These are phyloP conservation scores for Collariella sp. DNA, from an alignment of 495 filamentous ascomycete genomes.

Conservation along the genomic window DNA sequence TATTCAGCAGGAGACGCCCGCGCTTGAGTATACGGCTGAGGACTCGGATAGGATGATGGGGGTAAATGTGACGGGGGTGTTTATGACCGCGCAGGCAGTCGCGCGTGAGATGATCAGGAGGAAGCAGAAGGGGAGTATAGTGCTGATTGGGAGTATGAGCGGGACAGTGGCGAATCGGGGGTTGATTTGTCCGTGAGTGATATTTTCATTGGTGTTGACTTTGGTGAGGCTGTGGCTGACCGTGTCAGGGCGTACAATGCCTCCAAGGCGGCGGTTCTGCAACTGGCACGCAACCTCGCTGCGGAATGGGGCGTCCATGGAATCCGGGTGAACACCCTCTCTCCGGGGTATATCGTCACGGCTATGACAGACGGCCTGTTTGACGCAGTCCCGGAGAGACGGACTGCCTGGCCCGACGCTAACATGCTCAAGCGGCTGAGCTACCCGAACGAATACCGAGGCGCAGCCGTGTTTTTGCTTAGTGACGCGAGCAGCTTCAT, in stretches of 20 bases:
- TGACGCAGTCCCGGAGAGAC: conserved; percentile 62
- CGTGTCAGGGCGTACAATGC: conserved; percentile 69
- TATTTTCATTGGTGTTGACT: not conserved
- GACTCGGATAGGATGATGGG: conserved; percentile 58
- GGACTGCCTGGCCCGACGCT: conserved; percentile 69
- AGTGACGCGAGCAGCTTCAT: conserved; percentile 84
- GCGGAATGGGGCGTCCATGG: conserved; percentile 76
- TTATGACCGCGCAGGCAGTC: conserved; percentile 70
- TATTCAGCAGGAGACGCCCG: conserved; percentile 64
- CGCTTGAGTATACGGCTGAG: conserved; percentile 58
- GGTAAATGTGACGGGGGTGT: conserved; percentile 67
- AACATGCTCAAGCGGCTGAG: conserved; percentile 85
- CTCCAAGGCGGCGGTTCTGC: conserved; percentile 79
- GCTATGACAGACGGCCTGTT: conserved; percentile 80
- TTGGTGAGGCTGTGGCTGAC: not conserved
- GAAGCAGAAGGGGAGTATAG: conserved; percentile 52
- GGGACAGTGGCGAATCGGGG: conserved; percentile 67
- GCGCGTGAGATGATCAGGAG: conserved; percentile 65
- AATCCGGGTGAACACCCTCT: conserved; percentile 93
- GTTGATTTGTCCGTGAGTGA: conserved; percentile 38
- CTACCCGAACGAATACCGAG: conserved; percentile 69
- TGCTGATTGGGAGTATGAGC: conserved; percentile 72
- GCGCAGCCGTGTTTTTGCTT: conserved; percentile 75
- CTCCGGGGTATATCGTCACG: conserved; percentile 92
- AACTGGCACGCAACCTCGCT: conserved; percentile 79